These are phyloP conservation scores for Fusarium sublunatum DNA, from an alignment of 2,329 filamentous ascomycete genomes.

Conservation along the genomic window DNA sequence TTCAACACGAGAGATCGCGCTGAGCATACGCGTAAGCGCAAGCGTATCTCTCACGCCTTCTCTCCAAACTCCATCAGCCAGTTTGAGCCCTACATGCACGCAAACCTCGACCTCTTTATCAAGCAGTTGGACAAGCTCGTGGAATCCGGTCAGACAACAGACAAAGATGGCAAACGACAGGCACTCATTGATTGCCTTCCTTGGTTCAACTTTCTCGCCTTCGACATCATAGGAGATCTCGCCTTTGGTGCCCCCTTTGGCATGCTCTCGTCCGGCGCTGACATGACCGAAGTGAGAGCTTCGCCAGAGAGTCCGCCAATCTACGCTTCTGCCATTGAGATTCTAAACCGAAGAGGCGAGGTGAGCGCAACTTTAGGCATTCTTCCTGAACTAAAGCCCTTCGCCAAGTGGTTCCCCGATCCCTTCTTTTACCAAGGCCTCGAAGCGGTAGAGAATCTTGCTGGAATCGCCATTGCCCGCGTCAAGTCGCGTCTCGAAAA, in stretches of 20 bases:
- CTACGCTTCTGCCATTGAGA: conserved; percentile 84
- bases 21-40: conserved; percentile 89
- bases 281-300: conserved; percentile 78
- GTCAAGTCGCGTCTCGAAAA: conserved; percentile 79
- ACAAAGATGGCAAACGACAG: conserved; percentile 68
- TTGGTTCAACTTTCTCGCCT: conserved; percentile 74
- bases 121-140: conserved; percentile 76
- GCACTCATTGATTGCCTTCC: conserved; percentile 78
- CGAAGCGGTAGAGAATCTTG: conserved; percentile 79
- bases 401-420: conserved; percentile 82
- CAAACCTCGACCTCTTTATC: conserved; percentile 80
- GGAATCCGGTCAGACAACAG: conserved; percentile 58
- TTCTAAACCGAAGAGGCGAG: conserved; percentile 87
- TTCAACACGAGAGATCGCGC: conserved; percentile 88
- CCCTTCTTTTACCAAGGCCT: conserved; percentile 83
- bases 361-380: conserved; percentile 84
- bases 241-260: conserved; percentile 64
- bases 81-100: conserved; percentile 89
- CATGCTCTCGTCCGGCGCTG: conserved; percentile 81
- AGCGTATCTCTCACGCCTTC: conserved; percentile 89
- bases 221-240: conserved; percentile 62
- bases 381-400: conserved; percentile 79
- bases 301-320: conserved; percentile 70
- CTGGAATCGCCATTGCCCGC: conserved; percentile 87
- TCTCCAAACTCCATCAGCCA: conserved; percentile 82